These are phyloP conservation scores for Aaosphaeria pasadenensis DNA, from an alignment of 2,329 filamentous ascomycete genomes.

Conservation along the genomic window DNA sequence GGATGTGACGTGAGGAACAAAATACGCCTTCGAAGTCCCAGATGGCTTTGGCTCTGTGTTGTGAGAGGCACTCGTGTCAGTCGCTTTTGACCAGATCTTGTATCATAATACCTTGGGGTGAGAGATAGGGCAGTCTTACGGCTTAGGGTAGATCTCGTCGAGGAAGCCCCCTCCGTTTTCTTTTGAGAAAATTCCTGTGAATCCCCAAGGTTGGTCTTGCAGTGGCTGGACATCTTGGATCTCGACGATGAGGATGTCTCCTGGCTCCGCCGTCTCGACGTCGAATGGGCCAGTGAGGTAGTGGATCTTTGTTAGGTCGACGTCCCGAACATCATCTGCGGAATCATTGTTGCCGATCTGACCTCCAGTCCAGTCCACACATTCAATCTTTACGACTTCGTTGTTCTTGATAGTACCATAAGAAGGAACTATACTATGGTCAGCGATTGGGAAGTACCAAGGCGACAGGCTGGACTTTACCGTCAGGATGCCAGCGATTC, in stretches of 20 bases:
- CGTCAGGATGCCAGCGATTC: constrained; percentile 94
- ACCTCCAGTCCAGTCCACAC: constrained; percentile 71
- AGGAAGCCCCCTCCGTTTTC: constrained; percentile 85
- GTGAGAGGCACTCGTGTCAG: neutral
- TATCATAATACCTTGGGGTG: neutral
- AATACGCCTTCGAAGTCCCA: constrained; percentile 78
- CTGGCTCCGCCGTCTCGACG: constrained; percentile 77
- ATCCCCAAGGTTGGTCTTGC: constrained; percentile 83
- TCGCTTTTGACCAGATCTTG: neutral
- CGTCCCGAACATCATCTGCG: constrained; percentile 82
- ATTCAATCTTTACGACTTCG: constrained; percentile 92
- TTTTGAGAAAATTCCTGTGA: constrained; percentile 77
- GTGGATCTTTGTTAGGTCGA: constrained; percentile 81
- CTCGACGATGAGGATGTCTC: constrained; percentile 81
- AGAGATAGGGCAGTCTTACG: constrained; percentile 49
- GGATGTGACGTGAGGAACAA: constrained; percentile 73
- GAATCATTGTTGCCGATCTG: constrained; percentile 87
- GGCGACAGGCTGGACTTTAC: constrained; percentile 43
- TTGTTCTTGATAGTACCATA: constrained; percentile 71
- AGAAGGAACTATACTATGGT: constrained; percentile 62
- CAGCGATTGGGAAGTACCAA: neutral
- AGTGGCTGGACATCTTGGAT: constrained; percentile 93
- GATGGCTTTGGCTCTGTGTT: constrained; percentile 64
- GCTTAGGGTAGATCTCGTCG: constrained; percentile 80
- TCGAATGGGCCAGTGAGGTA: constrained; percentile 90